A percentile compares a stretch with the other conserved stretches of the same genome.
phyloP scores from a whole-genome alignment of 345 rosid genomes.

The Odontarrhena argentea region DNA sequence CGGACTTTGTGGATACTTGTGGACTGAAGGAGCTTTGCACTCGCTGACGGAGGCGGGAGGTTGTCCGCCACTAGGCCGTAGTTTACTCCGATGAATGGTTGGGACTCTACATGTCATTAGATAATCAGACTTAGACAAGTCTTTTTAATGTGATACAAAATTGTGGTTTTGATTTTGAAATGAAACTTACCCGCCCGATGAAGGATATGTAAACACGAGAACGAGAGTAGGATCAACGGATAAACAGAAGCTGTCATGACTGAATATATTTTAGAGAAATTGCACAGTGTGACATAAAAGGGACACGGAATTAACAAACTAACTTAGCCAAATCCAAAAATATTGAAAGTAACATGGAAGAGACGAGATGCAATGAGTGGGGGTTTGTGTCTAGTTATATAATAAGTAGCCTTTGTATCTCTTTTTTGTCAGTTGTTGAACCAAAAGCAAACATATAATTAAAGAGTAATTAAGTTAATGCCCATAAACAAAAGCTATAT shows the following conservation, averaged over 20 bases:
- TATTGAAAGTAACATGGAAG: no score
- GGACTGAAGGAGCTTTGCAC: conserved; percentile 78
- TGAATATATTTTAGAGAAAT: neutral
- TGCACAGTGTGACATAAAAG: no score
- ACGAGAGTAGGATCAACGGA: conserved; percentile 40
- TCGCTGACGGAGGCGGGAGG: conserved; percentile 69
- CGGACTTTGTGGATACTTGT: conserved; percentile 75
- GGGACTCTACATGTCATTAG: conserved; percentile 48
- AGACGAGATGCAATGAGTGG: no score
- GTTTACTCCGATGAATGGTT: conserved; percentile 84
- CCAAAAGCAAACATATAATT: no score
- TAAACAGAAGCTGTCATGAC: conserved; percentile 49
- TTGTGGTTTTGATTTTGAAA: neutral
- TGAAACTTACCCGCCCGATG: conserved; percentile 53
- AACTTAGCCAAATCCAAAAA: no score
- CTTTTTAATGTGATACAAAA: neutral
- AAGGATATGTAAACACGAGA: conserved; percentile 35
- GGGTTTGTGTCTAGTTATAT: no score
- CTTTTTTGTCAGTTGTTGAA: no score
- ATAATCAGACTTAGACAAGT: neutral
- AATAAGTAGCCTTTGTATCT: no score
- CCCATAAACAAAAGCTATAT: no score
- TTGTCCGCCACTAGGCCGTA: conserved; percentile 84
- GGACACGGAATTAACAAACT: no score
- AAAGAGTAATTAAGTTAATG: no score